Percentiles rank a stretch among this genome's conserved stretches.
These are phyloP conservation scores for Paxillus rubicundulus DNA, from an alignment of 768 basidiomycete species.

Conservation along the genomic window DNA sequence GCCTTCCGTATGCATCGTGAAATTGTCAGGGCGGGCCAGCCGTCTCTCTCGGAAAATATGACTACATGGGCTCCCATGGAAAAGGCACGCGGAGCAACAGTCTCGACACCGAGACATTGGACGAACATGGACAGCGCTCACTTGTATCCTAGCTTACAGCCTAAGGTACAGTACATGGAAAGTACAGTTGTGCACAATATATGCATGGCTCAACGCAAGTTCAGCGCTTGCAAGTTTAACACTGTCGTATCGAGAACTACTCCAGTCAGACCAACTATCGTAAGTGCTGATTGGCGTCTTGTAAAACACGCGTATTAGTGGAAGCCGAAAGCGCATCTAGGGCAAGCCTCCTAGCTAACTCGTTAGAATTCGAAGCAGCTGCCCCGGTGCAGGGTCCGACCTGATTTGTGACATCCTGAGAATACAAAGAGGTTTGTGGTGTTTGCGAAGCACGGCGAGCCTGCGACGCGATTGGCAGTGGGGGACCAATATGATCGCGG, in stretches of 20 bases:
- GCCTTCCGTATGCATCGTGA: too few species aligned
- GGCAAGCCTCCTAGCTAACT: slow-evolving; percentile 8
- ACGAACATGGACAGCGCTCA: slow-evolving; percentile 4
- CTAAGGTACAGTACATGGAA: not conserved
- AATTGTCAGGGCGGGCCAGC: too few species aligned
- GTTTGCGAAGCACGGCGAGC: not conserved
- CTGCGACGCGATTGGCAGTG: not conserved
- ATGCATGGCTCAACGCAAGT: not conserved
- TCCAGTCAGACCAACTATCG: not conserved
- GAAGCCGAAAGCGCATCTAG: slow-evolving; percentile 4
- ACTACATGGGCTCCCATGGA: slow-evolving; percentile 15
- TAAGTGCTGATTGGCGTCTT: slow-evolving; percentile 1
- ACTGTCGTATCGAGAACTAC: not conserved
- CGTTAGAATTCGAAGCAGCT: slow-evolving; percentile 6
- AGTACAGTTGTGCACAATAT: not conserved
- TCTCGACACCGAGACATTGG: not conserved
- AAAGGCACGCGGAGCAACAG: not conserved
- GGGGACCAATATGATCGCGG: not conserved
- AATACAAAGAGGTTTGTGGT: not conserved
- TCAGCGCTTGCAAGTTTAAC: not conserved
- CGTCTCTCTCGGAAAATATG: too few species aligned
- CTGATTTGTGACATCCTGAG: slow-evolving; percentile 4
- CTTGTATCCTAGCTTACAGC: not conserved
- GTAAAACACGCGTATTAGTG: slow-evolving; percentile 3
- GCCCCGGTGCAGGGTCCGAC: slow-evolving; percentile 5